These are phyloP conservation scores for Penicillium bialowiezense DNA, from an alignment of 495 filamentous ascomycete species.

Conservation along the genomic window DNA sequence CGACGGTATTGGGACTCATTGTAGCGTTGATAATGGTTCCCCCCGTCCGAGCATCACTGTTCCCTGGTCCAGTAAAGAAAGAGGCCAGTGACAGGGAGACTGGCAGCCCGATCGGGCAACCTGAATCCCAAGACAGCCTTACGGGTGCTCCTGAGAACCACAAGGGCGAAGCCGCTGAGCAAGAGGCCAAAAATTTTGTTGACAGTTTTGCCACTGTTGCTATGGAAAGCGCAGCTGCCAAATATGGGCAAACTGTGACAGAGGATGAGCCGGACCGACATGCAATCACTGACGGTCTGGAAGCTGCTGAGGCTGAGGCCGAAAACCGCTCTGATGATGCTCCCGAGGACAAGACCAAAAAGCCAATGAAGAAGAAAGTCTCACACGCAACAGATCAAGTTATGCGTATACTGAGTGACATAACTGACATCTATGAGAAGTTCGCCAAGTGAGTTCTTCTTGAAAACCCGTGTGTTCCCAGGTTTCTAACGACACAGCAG, in stretches of 20 bases:
- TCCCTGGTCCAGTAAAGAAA: slow-evolving; percentile 70
- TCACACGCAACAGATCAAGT: slow-evolving; percentile 70
- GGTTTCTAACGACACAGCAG: slow-evolving; percentile 31
- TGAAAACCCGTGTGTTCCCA: background rate
- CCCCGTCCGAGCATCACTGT: slow-evolving; percentile 59
- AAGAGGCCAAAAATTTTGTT: slow-evolving; percentile 80
- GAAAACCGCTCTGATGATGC: slow-evolving; percentile 57
- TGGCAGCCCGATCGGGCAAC: slow-evolving; percentile 62
- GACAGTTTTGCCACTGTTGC: slow-evolving; percentile 72
- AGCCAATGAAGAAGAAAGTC: slow-evolving; percentile 76
- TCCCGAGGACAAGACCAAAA: slow-evolving; percentile 77
- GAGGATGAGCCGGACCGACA: slow-evolving; percentile 43
- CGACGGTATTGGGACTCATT: slow-evolving; percentile 52
- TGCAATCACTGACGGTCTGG: slow-evolving; percentile 59
- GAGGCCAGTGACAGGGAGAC: slow-evolving; percentile 54
- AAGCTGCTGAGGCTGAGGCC: slow-evolving; percentile 49
- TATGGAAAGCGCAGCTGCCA: slow-evolving; percentile 71
- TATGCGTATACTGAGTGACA: slow-evolving; percentile 73
- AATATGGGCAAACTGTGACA: slow-evolving; percentile 56
- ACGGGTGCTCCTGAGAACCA: slow-evolving; percentile 82
- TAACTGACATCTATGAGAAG: slow-evolving; percentile 76
- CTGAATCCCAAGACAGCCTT: slow-evolving; percentile 73
- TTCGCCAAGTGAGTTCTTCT: slow-evolving; percentile 63
- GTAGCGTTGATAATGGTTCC: slow-evolving; percentile 68
- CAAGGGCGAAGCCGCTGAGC: slow-evolving; percentile 83